Percentiles rank a stretch among this genome's conserved stretches.
Evolutionary conservation across 768 basidiomycete species (phyloP).

Genomic region (Amanita muscaria): DNA sequence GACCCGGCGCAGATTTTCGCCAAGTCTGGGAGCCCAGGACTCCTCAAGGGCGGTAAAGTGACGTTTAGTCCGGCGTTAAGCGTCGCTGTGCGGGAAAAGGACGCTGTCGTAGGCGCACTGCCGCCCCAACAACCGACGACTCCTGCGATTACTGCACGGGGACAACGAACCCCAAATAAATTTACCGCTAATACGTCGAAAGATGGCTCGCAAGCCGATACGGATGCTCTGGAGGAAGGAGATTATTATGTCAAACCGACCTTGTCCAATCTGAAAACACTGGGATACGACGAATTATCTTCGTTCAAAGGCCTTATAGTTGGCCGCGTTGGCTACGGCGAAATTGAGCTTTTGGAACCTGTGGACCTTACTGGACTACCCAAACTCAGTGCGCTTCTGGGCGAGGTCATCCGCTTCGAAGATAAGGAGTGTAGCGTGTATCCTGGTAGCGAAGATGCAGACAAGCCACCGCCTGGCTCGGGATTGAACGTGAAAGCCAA

Average conservation of each 20-base stretch:
- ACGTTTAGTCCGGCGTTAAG: slow-evolving; percentile 70
- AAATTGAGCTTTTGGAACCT: slow-evolving; percentile 73
- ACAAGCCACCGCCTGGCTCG: slow-evolving; percentile 74
- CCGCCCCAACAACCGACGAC: slow-evolving; percentile 23
- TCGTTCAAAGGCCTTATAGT: slow-evolving; percentile 73
- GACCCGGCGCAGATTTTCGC: slow-evolving; percentile 63
- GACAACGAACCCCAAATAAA: slow-evolving; percentile 32
- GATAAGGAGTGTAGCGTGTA: slow-evolving; percentile 93
- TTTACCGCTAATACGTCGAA: slow-evolving; percentile 29
- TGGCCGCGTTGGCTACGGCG: slow-evolving; percentile 86
- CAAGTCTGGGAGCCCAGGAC: slow-evolving; percentile 39
- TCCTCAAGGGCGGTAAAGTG: slow-evolving; percentile 41
- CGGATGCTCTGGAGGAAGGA: slow-evolving; percentile 58
- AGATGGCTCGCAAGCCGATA: slow-evolving; percentile 15
- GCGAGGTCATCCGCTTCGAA: slow-evolving; percentile 81
- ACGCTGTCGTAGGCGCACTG: slow-evolving; percentile 34
- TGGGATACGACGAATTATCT: slow-evolving; percentile 65
- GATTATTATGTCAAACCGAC: slow-evolving; percentile 90
- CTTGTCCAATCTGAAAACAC: slow-evolving; percentile 58
- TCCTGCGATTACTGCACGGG: slow-evolving; percentile 27
- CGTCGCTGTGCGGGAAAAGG: slow-evolving; percentile 68
- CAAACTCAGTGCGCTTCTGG: slow-evolving; percentile 73
- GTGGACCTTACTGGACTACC: slow-evolving; percentile 82
- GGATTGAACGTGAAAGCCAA: slow-evolving; percentile 86
- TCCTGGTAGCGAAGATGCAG: slow-evolving; percentile 77